Conservation (phyloP, 768 basidiomycete genomes). For the Amanita polypyramis region DNA sequence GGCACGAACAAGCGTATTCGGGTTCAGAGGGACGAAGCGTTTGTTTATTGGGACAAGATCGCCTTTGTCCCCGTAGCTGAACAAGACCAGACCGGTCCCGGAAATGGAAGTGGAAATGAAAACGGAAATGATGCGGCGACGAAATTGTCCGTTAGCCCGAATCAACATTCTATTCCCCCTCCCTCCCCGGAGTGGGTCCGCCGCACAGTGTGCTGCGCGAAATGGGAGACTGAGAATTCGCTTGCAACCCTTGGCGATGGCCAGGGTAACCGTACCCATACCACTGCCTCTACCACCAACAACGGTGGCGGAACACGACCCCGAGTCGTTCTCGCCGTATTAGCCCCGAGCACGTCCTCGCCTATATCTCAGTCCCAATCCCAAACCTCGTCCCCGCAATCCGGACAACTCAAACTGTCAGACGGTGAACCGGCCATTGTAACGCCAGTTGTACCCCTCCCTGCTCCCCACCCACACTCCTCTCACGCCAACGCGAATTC, state of each 20-base stretch:
- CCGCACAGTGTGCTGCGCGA: constrained; percentile 73
- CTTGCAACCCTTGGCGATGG: not conserved
- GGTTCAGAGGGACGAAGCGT: constrained; percentile 76
- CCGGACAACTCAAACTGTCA: constrained; percentile 18
- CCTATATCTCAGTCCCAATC: constrained; percentile 24
- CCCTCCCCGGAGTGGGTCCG: constrained; percentile 77
- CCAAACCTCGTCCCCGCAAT: constrained; percentile 24
- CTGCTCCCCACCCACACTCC: constrained; percentile 38
- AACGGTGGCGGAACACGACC: constrained; percentile 12
- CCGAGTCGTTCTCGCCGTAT: constrained; percentile 56
- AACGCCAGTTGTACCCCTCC: constrained; percentile 50
- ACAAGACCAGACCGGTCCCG: too few species aligned
- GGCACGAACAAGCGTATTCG: constrained; percentile 73
- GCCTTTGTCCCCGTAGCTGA: constrained; percentile 32
- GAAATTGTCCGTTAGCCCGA: too few species aligned
- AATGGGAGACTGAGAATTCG: constrained; percentile 55
- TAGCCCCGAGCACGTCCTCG: constrained; percentile 15
- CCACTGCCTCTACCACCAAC: constrained; percentile 14
- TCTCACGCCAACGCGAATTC: too few species aligned
- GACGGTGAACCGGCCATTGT: constrained; percentile 17
- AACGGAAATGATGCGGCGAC: too few species aligned
- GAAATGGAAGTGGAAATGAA: too few species aligned
- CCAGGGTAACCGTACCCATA: too few species aligned
- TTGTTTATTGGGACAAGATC: constrained; percentile 73
- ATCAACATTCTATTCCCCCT: constrained; percentile 10